Evolutionary conservation across 1,284 basidiomycete genomes (phyloP), one percentile per base, ranked within the genome.

Genomic region (Cystodermella granulosa): DNA sequence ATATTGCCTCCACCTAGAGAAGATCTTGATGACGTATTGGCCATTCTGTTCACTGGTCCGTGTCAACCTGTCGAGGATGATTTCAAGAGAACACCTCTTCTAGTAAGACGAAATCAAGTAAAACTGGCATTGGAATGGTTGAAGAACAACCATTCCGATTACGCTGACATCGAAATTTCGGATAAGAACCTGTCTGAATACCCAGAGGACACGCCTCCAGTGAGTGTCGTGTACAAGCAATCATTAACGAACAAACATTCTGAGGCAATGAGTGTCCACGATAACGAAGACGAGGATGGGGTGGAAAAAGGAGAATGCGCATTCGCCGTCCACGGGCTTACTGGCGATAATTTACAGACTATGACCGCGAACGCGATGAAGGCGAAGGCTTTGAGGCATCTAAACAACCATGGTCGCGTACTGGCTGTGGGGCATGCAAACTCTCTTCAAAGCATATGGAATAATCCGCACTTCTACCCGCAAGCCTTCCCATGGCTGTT

Each of bases 141-240:
- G 8, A 62, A 58, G 39, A 34, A 68, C 0, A 73, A 73, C 48
- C 65, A 73, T 47, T 20, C 20, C 11, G 65, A 65, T 37, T 74
- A 74, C 45, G 31, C 18, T n/a, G 64, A 72, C 44, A 20, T 73
- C 1, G 43, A 55, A 15, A 69, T 73, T 14, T 66, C 63, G 4
- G 22, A 59, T 5, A 52, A 63, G 4, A 69, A 70, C 47, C 28
- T 73, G 5, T 26, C 43, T 1, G 21, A 45, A 15, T 73, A 73
- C 55, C 42, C 56, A 15, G 61, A 68, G 34, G 38, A 58, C 41
- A 44, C 22, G 6, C 55, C 59, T 8, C 67, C 68, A 18, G 66
- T 69, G 2, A 21, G 47, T 21, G 51, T 70, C 5, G 54, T 61
- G 15, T 70, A 57, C 46, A 39, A 44, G 31, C 15, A 49, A 20